Percentiles rank a stretch among this genome's conserved stretches.
These are phyloP conservation scores for Fabrea salina DNA, from an alignment of 169 alveolate species.

Conservation along the genomic window DNA sequence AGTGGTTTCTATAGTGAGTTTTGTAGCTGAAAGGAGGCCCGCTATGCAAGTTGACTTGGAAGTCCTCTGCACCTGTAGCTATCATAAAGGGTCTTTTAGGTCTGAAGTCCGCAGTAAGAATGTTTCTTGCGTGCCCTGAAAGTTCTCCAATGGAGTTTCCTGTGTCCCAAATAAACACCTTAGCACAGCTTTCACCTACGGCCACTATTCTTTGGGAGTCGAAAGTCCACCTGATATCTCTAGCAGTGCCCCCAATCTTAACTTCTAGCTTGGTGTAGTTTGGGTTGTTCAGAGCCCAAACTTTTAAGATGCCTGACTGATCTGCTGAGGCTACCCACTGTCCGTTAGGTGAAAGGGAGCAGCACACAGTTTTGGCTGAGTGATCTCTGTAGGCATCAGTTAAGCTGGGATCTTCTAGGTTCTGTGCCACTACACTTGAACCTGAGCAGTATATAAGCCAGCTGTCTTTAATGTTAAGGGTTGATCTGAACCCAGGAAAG, in stretches of 20 bases:
- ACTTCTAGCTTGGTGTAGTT: neutral
- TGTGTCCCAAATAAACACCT: neutral
- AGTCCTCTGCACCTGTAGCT: constrained; percentile 1
- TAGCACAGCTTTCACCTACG: neutral
- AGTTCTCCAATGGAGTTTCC: neutral
- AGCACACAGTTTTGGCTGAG: no score
- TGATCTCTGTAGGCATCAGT: no score
- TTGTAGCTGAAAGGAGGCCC: constrained; percentile 1
- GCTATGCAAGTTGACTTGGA: neutral
- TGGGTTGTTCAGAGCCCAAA: neutral
- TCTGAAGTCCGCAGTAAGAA: neutral
- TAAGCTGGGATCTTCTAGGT: no score
- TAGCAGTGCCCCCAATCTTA: neutral
- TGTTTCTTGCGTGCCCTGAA: neutral
- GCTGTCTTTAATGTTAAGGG: no score
- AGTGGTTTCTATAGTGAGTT: neutral
- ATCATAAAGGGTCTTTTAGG: neutral
- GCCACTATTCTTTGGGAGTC: neutral
- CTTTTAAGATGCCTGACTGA: neutral
- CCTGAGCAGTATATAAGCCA: no score
- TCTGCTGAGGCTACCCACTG: neutral
- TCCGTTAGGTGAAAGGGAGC: no score
- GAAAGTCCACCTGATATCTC: neutral
- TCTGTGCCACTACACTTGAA: no score
- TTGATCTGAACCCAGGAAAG: no score